These are phyloP conservation scores for Kodamaea kakaduensis DNA, from an alignment of 805 yeast genomes.

Conservation along the genomic window DNA sequence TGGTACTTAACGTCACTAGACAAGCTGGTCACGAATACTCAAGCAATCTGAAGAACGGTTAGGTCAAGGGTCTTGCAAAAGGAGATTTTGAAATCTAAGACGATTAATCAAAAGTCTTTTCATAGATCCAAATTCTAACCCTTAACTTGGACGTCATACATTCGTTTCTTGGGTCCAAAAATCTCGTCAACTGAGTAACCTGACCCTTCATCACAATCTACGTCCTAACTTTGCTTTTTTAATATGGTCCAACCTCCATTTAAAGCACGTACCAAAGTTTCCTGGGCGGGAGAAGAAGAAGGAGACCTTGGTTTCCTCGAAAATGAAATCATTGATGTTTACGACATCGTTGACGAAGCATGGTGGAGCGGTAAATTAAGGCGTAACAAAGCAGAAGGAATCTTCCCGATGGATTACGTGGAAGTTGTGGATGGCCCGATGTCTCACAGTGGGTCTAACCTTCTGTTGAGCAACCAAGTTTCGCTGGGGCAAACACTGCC, in stretches of 20 bases:
- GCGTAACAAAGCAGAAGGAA: conserved; percentile 78
- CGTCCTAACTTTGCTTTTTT: no score
- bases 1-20: no score
- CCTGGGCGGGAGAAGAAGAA: conserved; percentile 91
- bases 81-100: no score
- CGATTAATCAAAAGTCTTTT: no score
- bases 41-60: no score
- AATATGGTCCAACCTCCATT: conserved; percentile 55
- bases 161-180: no score
- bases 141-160: no score
- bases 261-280: conserved; percentile 74
- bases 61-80: no score
- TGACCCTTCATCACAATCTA: no score
- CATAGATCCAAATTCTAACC: no score
- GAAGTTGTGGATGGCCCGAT: conserved; percentile 39
- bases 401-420: conserved; percentile 86
- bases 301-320: conserved; percentile 91
- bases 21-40: no score
- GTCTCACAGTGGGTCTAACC: conserved; percentile 16
- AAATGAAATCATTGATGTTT: conserved; percentile 86
- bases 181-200: no score
- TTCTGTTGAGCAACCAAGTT: conserved; percentile 18
- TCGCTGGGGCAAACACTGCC: conserved; percentile 15
- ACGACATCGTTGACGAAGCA: conserved; percentile 74
- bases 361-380: conserved; percentile 87